These are phyloP conservation scores for Leccinum insolens DNA, from an alignment of 1,284 basidiomycete species.

Conservation along the genomic window DNA sequence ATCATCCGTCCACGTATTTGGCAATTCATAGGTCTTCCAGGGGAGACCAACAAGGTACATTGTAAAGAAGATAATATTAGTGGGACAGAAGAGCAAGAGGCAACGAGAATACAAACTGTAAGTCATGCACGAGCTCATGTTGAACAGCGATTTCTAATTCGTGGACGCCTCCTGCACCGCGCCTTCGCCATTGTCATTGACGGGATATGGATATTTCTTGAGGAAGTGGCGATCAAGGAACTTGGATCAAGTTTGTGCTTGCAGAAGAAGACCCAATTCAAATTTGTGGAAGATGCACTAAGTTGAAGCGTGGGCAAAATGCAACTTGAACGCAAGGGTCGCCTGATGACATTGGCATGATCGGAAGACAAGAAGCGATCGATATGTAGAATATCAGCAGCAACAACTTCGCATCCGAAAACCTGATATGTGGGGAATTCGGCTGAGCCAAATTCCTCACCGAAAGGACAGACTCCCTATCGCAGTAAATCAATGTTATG, in stretches of 20 bases:
- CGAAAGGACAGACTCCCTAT: constrained; percentile 43
- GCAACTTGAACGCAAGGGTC: constrained; percentile 50
- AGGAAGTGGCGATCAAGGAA: too few species aligned
- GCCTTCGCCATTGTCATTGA: constrained; percentile 61
- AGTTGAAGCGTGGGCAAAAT: constrained; percentile 81
- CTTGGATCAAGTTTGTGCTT: too few species aligned
- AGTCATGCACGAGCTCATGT: constrained; percentile 88
- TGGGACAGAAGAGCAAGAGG: background rate
- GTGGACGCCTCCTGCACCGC: constrained; percentile 91
- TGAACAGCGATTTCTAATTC: constrained; percentile 88
- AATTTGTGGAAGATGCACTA: constrained; percentile 66
- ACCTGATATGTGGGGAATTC: constrained; percentile 39
- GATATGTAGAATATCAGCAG: constrained; percentile 31
- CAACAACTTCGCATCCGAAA: constrained; percentile 69
- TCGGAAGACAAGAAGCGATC: constrained; percentile 40
- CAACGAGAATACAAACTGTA: constrained; percentile 63
- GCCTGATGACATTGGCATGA: constrained; percentile 23
- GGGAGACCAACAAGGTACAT: constrained; percentile 68
- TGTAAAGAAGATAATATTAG: constrained; percentile 56
- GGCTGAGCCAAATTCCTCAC: constrained; percentile 26
- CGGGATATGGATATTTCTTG: constrained; percentile 42
- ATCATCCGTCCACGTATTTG: constrained; percentile 83
- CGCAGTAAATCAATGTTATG: constrained; percentile 85
- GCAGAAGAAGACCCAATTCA: too few species aligned
- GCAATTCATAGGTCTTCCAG: constrained; percentile 86